Evolutionary conservation across 225 moss, liverwort and hornwort genomes (phyloP).

Genomic region (Bryoerythrophyllum caledonicum): DNA sequence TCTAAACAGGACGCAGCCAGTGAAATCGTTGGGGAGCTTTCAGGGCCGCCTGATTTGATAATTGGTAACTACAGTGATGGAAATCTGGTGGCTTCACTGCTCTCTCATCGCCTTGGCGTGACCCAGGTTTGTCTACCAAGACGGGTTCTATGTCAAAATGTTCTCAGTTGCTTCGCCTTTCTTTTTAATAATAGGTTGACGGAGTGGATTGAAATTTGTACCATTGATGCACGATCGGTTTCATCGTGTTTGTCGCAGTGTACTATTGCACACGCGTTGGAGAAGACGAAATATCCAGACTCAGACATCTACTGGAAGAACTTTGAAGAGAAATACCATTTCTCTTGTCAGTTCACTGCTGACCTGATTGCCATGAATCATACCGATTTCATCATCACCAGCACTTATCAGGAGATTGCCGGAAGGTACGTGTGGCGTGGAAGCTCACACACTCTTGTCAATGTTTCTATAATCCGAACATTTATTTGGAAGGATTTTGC

Average conservation of each 20-base stretch:
- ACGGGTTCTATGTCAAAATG: not conserved
- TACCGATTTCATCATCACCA: slow-evolving; percentile 73
- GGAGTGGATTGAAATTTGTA: not conserved
- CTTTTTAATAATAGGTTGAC: not conserved
- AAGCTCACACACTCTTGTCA: not conserved
- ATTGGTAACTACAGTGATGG: slow-evolving; percentile 82
- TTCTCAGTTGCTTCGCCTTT: not conserved
- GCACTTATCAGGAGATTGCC: slow-evolving; percentile 76
- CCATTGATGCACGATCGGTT: not conserved
- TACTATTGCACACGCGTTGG: slow-evolving; percentile 75
- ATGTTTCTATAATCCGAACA: not conserved
- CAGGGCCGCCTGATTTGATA: slow-evolving; percentile 68
- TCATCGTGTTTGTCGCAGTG: slow-evolving; percentile 39
- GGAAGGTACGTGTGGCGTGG: slow-evolving; percentile 45
- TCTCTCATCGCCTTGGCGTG: slow-evolving; percentile 58
- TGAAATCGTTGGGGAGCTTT: slow-evolving; percentile 52
- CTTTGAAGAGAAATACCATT: slow-evolving; percentile 77
- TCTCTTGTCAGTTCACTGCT: slow-evolving; percentile 74
- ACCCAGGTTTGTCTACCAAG: slow-evolving; percentile 51
- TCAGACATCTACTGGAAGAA: slow-evolving; percentile 73
- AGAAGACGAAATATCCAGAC: slow-evolving; percentile 83
- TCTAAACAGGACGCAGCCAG: slow-evolving; percentile 50
- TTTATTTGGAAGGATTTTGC: not conserved
- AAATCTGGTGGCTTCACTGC: slow-evolving; percentile 66
- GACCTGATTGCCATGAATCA: slow-evolving; percentile 80